Evolutionary conservation across 345 rosid genomes (phyloP).

Genomic region (Turritis glabra): DNA sequence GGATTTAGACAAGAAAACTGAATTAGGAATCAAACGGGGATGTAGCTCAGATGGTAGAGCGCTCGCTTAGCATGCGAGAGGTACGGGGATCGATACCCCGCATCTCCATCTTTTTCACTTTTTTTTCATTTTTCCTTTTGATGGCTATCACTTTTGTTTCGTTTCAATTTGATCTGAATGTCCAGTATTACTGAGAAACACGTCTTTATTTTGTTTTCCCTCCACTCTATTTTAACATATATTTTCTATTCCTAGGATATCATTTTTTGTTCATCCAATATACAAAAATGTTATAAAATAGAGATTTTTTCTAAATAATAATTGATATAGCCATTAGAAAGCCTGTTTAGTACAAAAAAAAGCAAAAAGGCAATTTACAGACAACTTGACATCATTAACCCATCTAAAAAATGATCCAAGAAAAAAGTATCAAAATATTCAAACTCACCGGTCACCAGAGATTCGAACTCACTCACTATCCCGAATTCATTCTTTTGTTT

Average conservation of each 20-base stretch:
- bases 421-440: neutral
- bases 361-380: conserved; percentile 24
- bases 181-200: too few relatives aligned
- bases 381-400: conserved; percentile 12
- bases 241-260: neutral
- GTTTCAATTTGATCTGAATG: neutral
- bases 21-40: conserved; percentile 49
- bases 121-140: neutral
- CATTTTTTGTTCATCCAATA: neutral
- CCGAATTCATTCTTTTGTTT: neutral
- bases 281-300: neutral
- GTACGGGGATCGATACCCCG: conserved; percentile 57
- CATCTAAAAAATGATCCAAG: neutral
- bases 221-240: too few relatives aligned
- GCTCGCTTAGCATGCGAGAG: conserved; percentile 95
- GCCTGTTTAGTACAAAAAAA: neutral
- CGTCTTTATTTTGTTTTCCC: too few relatives aligned
- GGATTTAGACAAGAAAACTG: too few relatives aligned
- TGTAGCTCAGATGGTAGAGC: conserved; percentile 94
- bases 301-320: neutral
- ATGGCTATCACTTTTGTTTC: neutral
- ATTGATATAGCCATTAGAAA: neutral
- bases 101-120: neutral
- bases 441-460: conserved; percentile 1
- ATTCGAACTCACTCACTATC: neutral